Evolutionary conservation across 2,329 filamentous ascomycete genomes (phyloP), one percentile per base, ranked within the genome.

Genomic region (Aschersonia sp.): DNA sequence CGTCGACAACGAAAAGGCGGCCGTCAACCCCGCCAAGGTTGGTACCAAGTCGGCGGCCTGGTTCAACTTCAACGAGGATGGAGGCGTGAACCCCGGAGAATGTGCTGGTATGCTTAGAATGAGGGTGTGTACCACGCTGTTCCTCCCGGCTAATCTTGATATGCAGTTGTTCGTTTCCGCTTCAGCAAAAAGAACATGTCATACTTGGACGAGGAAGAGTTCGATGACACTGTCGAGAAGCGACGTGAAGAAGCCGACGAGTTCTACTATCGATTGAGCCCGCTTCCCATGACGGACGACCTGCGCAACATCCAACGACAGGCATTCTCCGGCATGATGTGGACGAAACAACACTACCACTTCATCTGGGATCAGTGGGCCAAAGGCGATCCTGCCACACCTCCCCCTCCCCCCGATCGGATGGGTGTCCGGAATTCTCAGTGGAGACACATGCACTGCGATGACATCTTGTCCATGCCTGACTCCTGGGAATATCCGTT

Each of bases 401-500:
- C 89, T 43, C 85, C 91, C 32, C 92, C 92, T 30, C 91, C 91
- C 1, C 72, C 84, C 1, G 75, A 77, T 40, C 77, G 91, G 48
- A 94, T 92, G 63, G 74, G 77, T 3, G 77, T 97, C 49, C 81
- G 91, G 51, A 97, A 97, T 61, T 71, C 78, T 40, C 80, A 94
- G 52, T 97, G 92, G 92, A 94, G 85, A 60, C 91, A 97, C 64
- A 81, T 97, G 75, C 78, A 96, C 64, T 80, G 94, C 56, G 92
- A 97, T 55, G 91, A 97, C 61, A 89, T 97, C 52, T 65, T 97
- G 35, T 96, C 91, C 1, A 96, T 97, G 91, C 92, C 91, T 1
- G 91, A 97, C 64, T 95, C 89, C 0, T 97, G 91, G 91, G 91
- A 97, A 60, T 97, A 97, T 58, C 91, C 91, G 0, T 97, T 96